Percentiles rank a stretch among this genome's conserved stretches.
phyloP scores from a whole-genome alignment of 352 stramenopile species.

The Globisporangium carolinianum region DNA sequence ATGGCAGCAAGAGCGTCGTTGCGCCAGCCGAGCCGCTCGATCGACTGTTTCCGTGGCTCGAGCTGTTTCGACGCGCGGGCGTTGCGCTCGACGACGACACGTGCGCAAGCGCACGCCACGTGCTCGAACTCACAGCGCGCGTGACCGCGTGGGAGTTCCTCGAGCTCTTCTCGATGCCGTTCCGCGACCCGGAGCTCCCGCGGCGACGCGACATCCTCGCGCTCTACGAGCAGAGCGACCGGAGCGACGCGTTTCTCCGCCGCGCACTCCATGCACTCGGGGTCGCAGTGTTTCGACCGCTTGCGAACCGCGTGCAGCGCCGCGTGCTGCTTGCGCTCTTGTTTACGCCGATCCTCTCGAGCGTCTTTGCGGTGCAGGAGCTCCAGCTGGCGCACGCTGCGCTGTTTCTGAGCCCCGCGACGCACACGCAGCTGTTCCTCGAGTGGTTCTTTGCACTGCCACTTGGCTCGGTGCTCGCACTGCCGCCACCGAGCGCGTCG shows the following conservation, averaged over 20 bases:
- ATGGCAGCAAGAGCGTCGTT: constrained; percentile 2
- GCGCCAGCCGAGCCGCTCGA: constrained; percentile 3
- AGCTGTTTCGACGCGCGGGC: constrained; percentile 59
- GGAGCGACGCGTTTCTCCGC: constrained; percentile 49
- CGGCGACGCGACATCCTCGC: constrained; percentile 52
- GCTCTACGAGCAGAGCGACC: constrained; percentile 54
- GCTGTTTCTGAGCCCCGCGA: constrained; percentile 47
- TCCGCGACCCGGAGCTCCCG: constrained; percentile 51
- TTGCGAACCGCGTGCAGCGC: constrained; percentile 22
- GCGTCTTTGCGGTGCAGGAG: constrained; percentile 73
- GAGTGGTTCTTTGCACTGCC: constrained; percentile 82
- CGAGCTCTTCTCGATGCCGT: constrained; percentile 78
- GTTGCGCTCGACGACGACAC: constrained; percentile 48
- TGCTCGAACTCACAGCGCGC: constrained; percentile 28
- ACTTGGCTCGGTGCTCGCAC: constrained; percentile 41
- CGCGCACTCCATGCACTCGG: constrained; percentile 35
- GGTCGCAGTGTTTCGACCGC: constrained; percentile 44
- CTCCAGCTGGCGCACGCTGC: constrained; percentile 50
- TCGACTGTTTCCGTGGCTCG: constrained; percentile 56
- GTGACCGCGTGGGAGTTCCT: constrained; percentile 71
- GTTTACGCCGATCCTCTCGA: constrained; percentile 65
- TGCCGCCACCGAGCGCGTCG: constrained; percentile 55
- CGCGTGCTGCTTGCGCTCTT: constrained; percentile 52
- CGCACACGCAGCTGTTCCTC: constrained; percentile 57
- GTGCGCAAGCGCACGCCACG: constrained; percentile 25